Evolutionary conservation across 2,329 filamentous ascomycete species (phyloP), one percentile per base, ranked within the genome.

Genomic region (Colletotrichum phormii): DNA sequence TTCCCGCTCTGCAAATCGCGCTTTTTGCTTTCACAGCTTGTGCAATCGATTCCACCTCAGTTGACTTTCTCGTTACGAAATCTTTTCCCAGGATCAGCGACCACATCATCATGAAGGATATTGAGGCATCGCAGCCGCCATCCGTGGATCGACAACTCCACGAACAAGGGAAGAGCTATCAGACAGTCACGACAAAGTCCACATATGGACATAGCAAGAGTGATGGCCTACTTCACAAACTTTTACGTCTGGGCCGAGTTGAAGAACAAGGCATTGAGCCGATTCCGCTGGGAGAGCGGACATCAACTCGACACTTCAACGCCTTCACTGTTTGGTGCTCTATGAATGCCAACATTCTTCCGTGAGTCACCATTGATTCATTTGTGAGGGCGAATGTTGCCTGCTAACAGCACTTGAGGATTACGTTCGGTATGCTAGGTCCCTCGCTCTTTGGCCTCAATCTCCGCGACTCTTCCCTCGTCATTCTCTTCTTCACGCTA

Each of bases 391-490:
- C n/a, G 33, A 12, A 61, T 53, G 33, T 5, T 5, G 8, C 1
- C 26, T 58, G 26, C 46, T 63, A 35, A 74, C 29, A 18, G 33
- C 29, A 42, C 31, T 31, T 22, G 33, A 88, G 89, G 2, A 88
- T 92, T 71, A 89, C 89, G 0, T 91, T 91, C 76, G 91, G 91
- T 71, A 89, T 92, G 86, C 84, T 91, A 1, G 90, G 89, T 0
- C 89, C 89, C 4, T 79, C 86, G 53, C 83, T 83, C 13, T 90
- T 87, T 68, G 88, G 87, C 2, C 82, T 92, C 18, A 84, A 85
- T 62, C 82, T 93, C 22, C 84, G 89, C 57, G 87, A 91, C 74
- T 85, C 86, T 18, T 80, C 88, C 1, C 82, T 92, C 13, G 82
- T 92, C 37, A 92, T 92, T 59, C 78, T 92, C 58, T 92, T 92